phyloP scores from a whole-genome alignment of 2,329 filamentous ascomycete species.

The Xylaria sp. region DNA sequence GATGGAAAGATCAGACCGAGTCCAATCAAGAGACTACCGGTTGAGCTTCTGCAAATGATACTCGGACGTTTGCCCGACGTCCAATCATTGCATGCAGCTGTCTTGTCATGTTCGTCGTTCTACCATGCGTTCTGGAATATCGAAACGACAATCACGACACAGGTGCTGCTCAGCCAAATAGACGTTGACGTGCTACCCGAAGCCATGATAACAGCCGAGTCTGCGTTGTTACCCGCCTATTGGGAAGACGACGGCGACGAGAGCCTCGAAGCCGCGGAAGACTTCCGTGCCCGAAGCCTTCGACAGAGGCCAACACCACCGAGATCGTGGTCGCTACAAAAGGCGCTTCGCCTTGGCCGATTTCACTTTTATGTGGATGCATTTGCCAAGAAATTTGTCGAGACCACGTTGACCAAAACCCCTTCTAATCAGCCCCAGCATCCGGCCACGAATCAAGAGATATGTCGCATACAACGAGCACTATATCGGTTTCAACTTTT shows the following conservation, averaged over 20 bases:
- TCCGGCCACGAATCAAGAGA: neutral
- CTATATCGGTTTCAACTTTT: constrained; percentile 17
- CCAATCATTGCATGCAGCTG: constrained; percentile 16
- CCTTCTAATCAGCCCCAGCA: neutral
- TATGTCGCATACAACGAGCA: constrained; percentile 17
- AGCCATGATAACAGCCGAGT: constrained; percentile 17
- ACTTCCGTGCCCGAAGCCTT: too few relatives aligned
- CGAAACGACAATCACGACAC: constrained; percentile 4
- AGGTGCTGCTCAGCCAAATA: constrained; percentile 27
- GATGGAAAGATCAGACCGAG: neutral
- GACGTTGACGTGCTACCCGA: constrained; percentile 21
- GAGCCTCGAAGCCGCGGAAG: too few relatives aligned
- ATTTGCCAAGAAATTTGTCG: constrained; percentile 1
- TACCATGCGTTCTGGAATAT: constrained; percentile 12
- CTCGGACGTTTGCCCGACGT: constrained; percentile 20
- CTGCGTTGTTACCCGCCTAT: too few relatives aligned
- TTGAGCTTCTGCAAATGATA: constrained; percentile 17
- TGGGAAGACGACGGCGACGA: too few relatives aligned
- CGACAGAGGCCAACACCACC: neutral
- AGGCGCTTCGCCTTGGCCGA: constrained; percentile 6
- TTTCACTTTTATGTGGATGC: constrained; percentile 11
- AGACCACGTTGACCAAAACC: neutral
- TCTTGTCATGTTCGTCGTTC: constrained; percentile 23
- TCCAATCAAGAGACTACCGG: constrained; percentile 4
- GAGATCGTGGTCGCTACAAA: neutral